phyloP scores from a whole-genome alignment of 2,329 filamentous ascomycete species.

The Aspergillus sp. region DNA sequence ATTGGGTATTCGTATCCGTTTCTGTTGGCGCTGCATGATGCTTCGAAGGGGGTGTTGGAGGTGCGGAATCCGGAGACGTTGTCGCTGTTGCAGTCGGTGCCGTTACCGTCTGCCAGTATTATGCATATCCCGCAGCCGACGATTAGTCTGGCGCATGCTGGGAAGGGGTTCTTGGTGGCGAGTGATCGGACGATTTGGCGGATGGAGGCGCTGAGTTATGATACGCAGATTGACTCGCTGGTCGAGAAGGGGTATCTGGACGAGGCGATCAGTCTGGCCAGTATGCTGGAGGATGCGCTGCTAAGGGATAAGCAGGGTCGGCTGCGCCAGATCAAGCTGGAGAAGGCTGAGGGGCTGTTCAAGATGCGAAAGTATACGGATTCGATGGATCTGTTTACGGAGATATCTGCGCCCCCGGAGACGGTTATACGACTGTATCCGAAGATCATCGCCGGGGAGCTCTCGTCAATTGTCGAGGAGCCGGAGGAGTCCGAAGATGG shows the following conservation, averaged over 20 bases:
- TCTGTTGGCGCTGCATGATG: constrained; percentile 79
- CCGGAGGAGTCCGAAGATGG: constrained; percentile 38
- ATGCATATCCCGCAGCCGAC: constrained; percentile 92
- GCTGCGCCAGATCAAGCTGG: constrained; percentile 82
- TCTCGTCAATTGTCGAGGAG: constrained; percentile 64
- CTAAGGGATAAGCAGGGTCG: constrained; percentile 78
- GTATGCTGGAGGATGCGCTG: constrained; percentile 89
- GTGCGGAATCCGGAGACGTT: constrained; percentile 90
- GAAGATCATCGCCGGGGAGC: constrained; percentile 75
- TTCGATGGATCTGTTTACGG: constrained; percentile 86
- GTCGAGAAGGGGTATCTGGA: constrained; percentile 74
- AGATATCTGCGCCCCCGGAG: constrained; percentile 86
- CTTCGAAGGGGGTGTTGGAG: constrained; percentile 81
- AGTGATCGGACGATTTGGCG: constrained; percentile 93
- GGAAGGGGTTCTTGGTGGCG: constrained; percentile 90
- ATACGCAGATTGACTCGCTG: constrained; percentile 81
- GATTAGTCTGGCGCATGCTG: constrained; percentile 90
- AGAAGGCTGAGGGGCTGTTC: constrained; percentile 86
- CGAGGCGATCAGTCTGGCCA: constrained; percentile 85
- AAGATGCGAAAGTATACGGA: constrained; percentile 78
- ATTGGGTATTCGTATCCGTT: constrained; percentile 98
- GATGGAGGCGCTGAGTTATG: constrained; percentile 91
- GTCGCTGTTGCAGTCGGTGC: constrained; percentile 82
- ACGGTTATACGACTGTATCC: constrained; percentile 85
- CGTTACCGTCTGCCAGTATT: constrained; percentile 76